Base-by-base conservation (phyloP, 495 filamentous ascomycete species). In the Lentithecium fluviatile region DNA sequence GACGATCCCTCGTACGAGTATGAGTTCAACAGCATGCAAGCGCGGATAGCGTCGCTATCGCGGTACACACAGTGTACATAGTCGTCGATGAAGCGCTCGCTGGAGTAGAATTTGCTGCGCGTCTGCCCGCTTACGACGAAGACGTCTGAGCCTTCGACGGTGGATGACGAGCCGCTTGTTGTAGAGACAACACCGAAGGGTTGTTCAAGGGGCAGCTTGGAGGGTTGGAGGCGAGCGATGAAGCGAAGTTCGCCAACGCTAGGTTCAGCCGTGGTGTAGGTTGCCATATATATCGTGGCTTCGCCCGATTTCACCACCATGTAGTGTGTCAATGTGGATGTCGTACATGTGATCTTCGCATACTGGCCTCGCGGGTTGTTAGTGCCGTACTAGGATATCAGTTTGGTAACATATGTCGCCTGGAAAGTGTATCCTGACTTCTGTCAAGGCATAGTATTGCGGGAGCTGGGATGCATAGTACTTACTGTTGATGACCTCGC, bases 21-120 rank as follows among this genome's bases (percentile, higher is more conserved):
- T 15, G 76, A 76, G 3, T 78, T 76, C 43, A 82, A 70, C 3
- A 67, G 26, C 53, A 82, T 78, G 67, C 82, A 84, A 15, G 77
- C 72, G 42, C 78, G 77, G 10, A 77, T 60, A 40, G 69, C 65
- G 52, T 71, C 71, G 23, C 77, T 76, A 52, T 71, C 72, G n/a
- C 79, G 78, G 26, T 74, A 77, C 1, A 82, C 79, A 72, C 85
- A 88, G 62, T 87, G 83, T 7, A 78, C 76, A 12, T 82, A 73
- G 61, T 87, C 83, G 66, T 88, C 85, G 72, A 88, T 87, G 71
- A 87, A 87, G 0, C 82, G 76, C 13, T 84, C 75, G 63, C 80
- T 83, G 15, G 82, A 85, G 73, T 85, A 88, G 75, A 88, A 88
- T 70, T 88, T 88, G 70, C 79, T 82, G 23, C 85, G 81, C 0